Percentiles rank a stretch among this genome's conserved stretches.
Conservation (phyloP, 2,329 filamentous ascomycete genomes). For the Cadophora gregata region DNA sequence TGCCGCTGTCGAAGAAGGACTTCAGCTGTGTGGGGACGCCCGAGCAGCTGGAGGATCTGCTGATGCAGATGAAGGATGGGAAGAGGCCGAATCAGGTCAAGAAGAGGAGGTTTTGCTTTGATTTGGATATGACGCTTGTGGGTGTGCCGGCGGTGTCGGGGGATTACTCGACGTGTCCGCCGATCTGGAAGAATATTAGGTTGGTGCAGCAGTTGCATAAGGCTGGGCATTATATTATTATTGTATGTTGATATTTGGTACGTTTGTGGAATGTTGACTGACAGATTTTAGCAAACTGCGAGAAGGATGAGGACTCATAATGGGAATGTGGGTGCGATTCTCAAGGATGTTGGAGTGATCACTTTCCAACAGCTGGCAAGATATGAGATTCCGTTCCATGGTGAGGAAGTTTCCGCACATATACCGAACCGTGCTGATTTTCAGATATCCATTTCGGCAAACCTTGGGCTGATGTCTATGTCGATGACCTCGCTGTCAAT, state of each 20-base stretch:
- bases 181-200: slow-evolving; percentile 24
- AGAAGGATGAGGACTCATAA: slow-evolving; percentile 21
- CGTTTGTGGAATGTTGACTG: not conserved
- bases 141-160: slow-evolving; percentile 34
- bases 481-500: slow-evolving; percentile 25
- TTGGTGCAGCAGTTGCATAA: slow-evolving; percentile 23
- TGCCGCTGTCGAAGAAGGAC: slow-evolving; percentile 11
- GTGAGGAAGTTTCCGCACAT: not conserved
- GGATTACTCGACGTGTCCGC: slow-evolving; percentile 23
- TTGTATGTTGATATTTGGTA: slow-evolving; percentile 1
- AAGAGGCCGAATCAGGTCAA: slow-evolving; percentile 33
- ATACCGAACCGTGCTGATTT: not conserved
- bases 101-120: slow-evolving; percentile 45
- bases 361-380: slow-evolving; percentile 23
- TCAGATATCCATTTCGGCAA: slow-evolving; percentile 23
- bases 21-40: slow-evolving; percentile 23
- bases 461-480: slow-evolving; percentile 23
- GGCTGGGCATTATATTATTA: slow-evolving; percentile 23
- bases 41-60: slow-evolving; percentile 34
- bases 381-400: slow-evolving; percentile 23
- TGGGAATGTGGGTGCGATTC: slow-evolving; percentile 22
- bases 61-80: slow-evolving; percentile 38
- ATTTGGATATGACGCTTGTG: slow-evolving; percentile 44
- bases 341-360: slow-evolving; percentile 28
- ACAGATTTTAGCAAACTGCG: slow-evolving; percentile 21